These are phyloP conservation scores for Hyphopichia pseudoburtonii DNA, from an alignment of 1,139 yeast genomes.

Conservation along the genomic window DNA sequence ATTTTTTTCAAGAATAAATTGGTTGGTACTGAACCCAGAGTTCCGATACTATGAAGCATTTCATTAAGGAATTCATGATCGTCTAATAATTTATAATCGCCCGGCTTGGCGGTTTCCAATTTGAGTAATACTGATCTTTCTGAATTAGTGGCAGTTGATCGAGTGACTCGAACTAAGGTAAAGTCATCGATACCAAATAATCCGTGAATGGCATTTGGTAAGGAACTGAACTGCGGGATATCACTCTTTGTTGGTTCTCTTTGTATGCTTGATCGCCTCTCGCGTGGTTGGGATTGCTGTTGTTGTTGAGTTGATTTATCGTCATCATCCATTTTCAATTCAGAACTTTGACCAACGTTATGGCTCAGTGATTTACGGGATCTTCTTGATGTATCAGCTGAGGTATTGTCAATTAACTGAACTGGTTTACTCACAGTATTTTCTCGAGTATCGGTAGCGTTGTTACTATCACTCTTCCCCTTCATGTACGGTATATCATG, in stretches of 20 bases:
- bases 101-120: conserved; percentile 55
- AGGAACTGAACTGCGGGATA: conserved; percentile 42
- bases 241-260: no score
- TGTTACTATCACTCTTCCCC: no score
- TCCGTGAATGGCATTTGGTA: conserved; percentile 46
- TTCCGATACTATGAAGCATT: conserved; percentile 40
- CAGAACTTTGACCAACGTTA: no score
- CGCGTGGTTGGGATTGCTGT: no score
- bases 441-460: no score
- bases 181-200: conserved; percentile 43
- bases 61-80: conserved; percentile 46
- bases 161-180: conserved; percentile 50
- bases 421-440: no score
- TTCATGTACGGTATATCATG: no score
- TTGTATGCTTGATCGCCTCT: no score
- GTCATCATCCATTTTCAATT: no score
- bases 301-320: no score
- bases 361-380: no score
- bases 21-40: conserved; percentile 39
- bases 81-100: conserved; percentile 50
- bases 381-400: conserved; percentile 35
- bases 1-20: conserved; percentile 47
- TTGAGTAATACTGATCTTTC: conserved; percentile 53
- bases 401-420: conserved; percentile 38
- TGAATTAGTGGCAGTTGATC: conserved; percentile 52